Evolutionary conservation across 2,329 filamentous ascomycete species (phyloP).

Genomic region (Verticillium tricorpus): DNA sequence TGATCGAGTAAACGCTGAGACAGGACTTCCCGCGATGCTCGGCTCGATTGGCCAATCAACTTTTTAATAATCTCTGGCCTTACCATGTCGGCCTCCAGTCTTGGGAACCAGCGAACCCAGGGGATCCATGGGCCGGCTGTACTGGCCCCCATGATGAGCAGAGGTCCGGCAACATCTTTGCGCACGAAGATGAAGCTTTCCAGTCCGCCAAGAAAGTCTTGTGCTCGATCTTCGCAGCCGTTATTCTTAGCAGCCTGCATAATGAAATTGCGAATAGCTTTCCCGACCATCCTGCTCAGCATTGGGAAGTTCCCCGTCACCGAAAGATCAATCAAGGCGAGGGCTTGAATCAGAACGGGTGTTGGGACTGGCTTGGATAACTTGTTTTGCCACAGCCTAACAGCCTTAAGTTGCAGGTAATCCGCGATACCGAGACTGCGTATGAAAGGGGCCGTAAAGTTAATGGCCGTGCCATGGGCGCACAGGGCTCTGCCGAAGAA

Average conservation of each 20-base stretch:
- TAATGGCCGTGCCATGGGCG: constrained; percentile 3
- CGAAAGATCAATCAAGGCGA: constrained; percentile 3
- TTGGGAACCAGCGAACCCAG: constrained; percentile 11
- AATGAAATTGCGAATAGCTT: constrained; percentile 2
- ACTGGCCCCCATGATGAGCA: constrained; percentile 8
- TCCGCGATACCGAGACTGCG: constrained; percentile 1
- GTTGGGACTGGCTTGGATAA: constrained; percentile 5
- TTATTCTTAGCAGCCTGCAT: background rate
- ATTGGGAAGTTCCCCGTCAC: constrained; percentile 3
- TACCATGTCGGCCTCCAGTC: constrained; percentile 10
- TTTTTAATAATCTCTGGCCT: constrained; percentile 3
- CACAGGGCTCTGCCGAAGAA: constrained; percentile 16
- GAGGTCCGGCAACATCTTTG: constrained; percentile 7
- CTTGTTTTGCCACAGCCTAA: constrained; percentile 7
- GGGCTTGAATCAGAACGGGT: constrained; percentile 5
- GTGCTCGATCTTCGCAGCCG: background rate
- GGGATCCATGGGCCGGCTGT: constrained; percentile 9
- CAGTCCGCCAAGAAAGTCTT: constrained; percentile 5
- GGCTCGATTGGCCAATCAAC: constrained; percentile 2
- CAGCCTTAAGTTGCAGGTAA: background rate
- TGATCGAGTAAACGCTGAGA: background rate
- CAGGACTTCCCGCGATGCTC: constrained; percentile 2
- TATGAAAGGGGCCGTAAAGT: constrained; percentile 5
- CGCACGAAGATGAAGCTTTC: constrained; percentile 7
- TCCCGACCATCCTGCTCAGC: constrained; percentile 7